Evolutionary conservation across 2,329 filamentous ascomycete species (phyloP).

Genomic region (Penicillium sp.): DNA sequence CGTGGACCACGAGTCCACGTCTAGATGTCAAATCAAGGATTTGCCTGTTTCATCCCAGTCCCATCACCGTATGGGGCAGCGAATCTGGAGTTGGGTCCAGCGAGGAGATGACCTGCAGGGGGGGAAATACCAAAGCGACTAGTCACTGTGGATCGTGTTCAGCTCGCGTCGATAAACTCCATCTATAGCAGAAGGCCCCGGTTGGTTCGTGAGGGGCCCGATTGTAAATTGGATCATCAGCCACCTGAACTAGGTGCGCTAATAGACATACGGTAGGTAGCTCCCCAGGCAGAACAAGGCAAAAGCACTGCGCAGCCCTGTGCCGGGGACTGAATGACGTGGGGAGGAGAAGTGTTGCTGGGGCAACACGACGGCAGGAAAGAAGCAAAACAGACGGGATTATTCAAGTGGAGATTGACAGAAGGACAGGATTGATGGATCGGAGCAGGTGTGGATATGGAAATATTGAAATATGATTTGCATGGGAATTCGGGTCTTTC

Average conservation of each 20-base stretch:
- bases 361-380: slow-evolving; percentile 23
- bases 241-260: slow-evolving; percentile 5
- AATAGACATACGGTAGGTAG: too few species aligned
- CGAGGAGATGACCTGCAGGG: slow-evolving; percentile 21
- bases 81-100: not conserved
- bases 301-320: too few species aligned
- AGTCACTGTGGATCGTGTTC: slow-evolving; percentile 21
- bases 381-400: not conserved
- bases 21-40: not conserved
- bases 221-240: not conserved
- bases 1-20: not conserved
- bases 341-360: slow-evolving; percentile 27
- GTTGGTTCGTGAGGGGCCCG: not conserved
- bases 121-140: not conserved
- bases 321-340: slow-evolving; percentile 24
- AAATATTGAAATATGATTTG: not conserved
- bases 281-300: too few species aligned
- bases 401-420: too few species aligned
- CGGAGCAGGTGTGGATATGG: too few species aligned
- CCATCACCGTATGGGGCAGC: not conserved
- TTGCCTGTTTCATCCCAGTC: not conserved
- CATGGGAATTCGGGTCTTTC: not conserved
- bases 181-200: not conserved
- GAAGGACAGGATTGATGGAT: too few species aligned
- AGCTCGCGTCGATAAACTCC: slow-evolving; percentile 25